Conservation (phyloP, 345 rosid species). For the Lepidium aucheri region DNA sequence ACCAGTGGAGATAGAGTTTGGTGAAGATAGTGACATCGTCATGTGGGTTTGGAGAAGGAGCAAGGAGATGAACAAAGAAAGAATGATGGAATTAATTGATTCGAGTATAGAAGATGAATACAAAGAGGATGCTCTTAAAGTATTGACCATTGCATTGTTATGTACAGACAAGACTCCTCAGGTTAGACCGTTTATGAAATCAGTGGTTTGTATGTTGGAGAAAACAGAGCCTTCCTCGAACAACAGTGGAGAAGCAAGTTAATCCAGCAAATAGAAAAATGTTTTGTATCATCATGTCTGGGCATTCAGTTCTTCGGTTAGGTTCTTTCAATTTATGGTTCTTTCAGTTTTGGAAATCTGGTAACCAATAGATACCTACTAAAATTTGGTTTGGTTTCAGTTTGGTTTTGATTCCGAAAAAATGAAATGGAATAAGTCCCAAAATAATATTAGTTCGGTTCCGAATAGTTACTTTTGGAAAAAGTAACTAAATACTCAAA, state of each 20-base stretch:
- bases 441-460: no score
- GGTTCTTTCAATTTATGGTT: no score
- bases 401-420: no score
- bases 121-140: conserved; percentile 48
- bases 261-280: no score
- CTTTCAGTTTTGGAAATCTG: no score
- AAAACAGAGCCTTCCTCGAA: conserved; percentile 38
- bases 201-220: conserved; percentile 77
- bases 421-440: no score
- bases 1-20: conserved; percentile 56
- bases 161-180: conserved; percentile 60
- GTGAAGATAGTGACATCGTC: conserved; percentile 64
- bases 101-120: conserved; percentile 29
- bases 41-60: conserved; percentile 43
- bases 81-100: conserved; percentile 39
- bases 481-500: no score
- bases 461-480: no score
- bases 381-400: no score
- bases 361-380: no score
- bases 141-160: conserved; percentile 49
- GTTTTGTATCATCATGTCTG: no score
- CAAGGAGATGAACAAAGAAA: conserved; percentile 30
- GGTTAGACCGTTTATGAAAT: conserved; percentile 65
- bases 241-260: not conserved
- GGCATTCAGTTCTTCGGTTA: no score